Percentiles rank a stretch among this genome's conserved stretches.
Evolutionary conservation across 352 stramenopile genomes (phyloP).

Genomic region (Bremia lactucae): DNA sequence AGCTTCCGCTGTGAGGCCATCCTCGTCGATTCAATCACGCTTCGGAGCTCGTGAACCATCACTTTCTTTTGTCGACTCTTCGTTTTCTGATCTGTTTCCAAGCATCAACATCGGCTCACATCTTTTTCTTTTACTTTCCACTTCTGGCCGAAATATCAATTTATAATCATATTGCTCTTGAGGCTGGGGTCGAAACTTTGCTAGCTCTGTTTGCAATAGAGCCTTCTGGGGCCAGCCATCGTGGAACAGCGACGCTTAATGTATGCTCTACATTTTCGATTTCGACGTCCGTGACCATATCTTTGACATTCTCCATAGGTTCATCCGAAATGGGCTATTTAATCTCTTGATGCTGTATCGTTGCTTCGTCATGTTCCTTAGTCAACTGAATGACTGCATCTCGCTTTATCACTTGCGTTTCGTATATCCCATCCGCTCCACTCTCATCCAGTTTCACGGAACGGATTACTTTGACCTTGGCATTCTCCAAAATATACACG

Average conservation of each 20-base stretch:
- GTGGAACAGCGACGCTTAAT: background rate
- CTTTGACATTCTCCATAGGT: background rate
- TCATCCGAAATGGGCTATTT: background rate
- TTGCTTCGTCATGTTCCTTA: background rate
- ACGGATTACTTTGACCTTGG: conserved; percentile 1
- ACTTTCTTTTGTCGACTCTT: no score
- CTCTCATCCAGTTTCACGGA: background rate
- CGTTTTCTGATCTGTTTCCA: no score
- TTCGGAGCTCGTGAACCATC: no score
- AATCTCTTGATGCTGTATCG: no score
- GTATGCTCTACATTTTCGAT: background rate
- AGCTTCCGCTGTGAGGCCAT: no score
- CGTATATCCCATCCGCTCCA: background rate
- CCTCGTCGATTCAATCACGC: no score
- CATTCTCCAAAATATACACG: background rate
- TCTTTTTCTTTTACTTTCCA: no score
- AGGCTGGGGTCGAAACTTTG: no score
- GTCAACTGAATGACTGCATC: background rate
- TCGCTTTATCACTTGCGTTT: background rate
- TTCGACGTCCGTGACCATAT: background rate
- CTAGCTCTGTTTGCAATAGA: background rate
- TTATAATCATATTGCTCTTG: no score
- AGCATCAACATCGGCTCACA: no score
- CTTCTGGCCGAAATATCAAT: no score
- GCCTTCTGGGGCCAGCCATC: background rate